phyloP scores from a whole-genome alignment of 1,284 basidiomycete genomes.

The Golubevia pallescens region DNA sequence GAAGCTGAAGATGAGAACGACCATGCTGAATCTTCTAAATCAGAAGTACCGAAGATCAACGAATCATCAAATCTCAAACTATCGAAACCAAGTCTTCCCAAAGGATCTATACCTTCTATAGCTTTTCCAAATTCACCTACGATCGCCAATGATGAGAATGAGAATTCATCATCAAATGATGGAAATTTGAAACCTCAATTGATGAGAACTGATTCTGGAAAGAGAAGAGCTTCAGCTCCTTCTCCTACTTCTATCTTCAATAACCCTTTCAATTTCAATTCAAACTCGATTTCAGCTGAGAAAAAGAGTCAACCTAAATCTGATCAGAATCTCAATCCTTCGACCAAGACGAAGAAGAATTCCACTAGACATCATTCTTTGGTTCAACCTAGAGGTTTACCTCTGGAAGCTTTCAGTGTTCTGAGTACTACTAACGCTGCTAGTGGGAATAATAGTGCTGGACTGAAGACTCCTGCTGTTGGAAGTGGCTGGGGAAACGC shows the following conservation, averaged over 20 bases:
- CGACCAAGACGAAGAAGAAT: background rate
- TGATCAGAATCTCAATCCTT: background rate
- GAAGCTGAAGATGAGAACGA: background rate
- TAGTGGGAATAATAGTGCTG: background rate
- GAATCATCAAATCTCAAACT: background rate
- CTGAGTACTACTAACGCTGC: slow-evolving; percentile 21
- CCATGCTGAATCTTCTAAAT: no score
- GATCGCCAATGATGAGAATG: background rate
- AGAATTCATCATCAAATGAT: background rate
- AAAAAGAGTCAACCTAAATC: no score
- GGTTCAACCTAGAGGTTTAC: slow-evolving; percentile 36
- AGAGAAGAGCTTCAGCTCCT: background rate
- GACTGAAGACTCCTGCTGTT: background rate
- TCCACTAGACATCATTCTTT: slow-evolving; percentile 15
- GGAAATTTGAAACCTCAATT: background rate
- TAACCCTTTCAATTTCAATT: background rate
- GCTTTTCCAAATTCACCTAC: background rate
- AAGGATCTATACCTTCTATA: background rate
- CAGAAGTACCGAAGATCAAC: background rate
- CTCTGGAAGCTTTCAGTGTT: slow-evolving; percentile 46
- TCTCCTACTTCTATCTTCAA: background rate
- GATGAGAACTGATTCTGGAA: background rate
- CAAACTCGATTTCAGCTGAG: background rate
- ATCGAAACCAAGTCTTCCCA: background rate
- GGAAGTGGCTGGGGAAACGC: background rate